phyloP scores from a whole-genome alignment of 2,329 filamentous ascomycete species.

The Aspergillus tanneri region DNA sequence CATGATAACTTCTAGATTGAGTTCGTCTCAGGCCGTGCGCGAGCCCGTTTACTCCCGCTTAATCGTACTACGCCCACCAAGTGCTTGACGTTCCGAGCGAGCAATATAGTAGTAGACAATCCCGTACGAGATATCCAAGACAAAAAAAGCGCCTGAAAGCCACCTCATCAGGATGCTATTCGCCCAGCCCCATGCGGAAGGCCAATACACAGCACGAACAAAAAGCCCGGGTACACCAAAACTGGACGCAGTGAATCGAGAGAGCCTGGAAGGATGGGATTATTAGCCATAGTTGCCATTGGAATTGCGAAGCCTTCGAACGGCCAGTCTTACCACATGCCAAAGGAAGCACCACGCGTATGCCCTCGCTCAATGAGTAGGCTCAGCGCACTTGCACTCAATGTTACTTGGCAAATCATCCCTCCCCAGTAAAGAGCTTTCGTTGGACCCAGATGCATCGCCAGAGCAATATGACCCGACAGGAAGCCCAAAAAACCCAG shows the following conservation, averaged over 20 bases:
- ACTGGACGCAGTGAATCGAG: background rate
- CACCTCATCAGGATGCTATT: background rate
- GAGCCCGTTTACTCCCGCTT: too few relatives aligned
- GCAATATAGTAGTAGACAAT: too few relatives aligned
- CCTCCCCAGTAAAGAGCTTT: background rate
- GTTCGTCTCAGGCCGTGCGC: too few relatives aligned
- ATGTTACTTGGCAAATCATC: background rate
- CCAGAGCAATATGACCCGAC: background rate
- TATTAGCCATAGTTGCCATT: background rate
- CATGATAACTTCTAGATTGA: too few relatives aligned
- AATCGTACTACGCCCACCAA: too few relatives aligned
- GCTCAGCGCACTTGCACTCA: background rate
- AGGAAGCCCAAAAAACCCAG: background rate
- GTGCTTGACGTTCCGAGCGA: too few relatives aligned
- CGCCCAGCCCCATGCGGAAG: background rate
- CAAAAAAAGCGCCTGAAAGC: background rate
- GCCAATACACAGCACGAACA: background rate
- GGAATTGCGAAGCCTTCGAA: background rate
- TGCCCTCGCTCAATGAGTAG: background rate
- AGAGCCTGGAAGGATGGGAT: background rate
- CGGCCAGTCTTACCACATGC: background rate
- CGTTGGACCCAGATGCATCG: background rate
- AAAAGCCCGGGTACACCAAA: background rate
- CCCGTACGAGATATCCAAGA: background rate
- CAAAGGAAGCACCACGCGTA: background rate